Percentiles rank a stretch among this genome's conserved stretches.
Evolutionary conservation across 2,329 filamentous ascomycete species (phyloP).

Genomic region (Exophiala sideris): DNA sequence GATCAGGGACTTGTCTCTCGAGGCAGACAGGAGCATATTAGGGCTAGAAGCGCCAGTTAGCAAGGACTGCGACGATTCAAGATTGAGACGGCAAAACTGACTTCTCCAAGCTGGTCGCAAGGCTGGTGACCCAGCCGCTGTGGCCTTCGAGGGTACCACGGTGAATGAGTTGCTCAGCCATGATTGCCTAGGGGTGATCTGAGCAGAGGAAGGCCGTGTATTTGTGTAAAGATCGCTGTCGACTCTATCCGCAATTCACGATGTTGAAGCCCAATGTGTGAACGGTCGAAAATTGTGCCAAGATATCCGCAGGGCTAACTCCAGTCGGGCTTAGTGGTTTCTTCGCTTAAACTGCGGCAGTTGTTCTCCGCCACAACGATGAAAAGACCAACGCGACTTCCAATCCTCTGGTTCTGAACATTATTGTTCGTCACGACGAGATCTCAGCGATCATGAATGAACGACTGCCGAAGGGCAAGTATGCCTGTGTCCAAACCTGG

Average conservation of each 20-base stretch:
- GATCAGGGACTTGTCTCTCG: constrained; percentile 98
- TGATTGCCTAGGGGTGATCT: constrained; percentile 42
- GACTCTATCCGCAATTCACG: background rate
- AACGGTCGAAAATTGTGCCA: no score
- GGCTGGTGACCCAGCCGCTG: constrained; percentile 98
- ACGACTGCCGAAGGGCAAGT: no score
- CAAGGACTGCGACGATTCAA: constrained; percentile 27
- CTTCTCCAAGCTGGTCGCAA: constrained; percentile 99
- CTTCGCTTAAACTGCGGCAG: no score
- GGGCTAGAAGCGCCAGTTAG: constrained; percentile 60
- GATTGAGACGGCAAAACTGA: constrained; percentile 44
- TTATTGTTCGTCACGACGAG: no score
- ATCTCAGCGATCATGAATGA: no score
- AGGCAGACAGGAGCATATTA: constrained; percentile 98
- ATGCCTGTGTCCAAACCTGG: no score
- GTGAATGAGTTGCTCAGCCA: constrained; percentile 93
- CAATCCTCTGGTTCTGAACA: no score
- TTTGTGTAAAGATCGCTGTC: constrained; percentile 3
- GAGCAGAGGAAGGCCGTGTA: background rate
- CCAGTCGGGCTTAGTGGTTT: no score
- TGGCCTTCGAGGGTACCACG: constrained; percentile 98
- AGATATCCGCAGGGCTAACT: no score
- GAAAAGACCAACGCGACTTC: no score
- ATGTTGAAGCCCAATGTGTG: background rate
- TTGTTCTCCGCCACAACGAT: no score